Conservation (phyloP, 192 early-diverging fungal species). For the Coemansia sp. region DNA sequence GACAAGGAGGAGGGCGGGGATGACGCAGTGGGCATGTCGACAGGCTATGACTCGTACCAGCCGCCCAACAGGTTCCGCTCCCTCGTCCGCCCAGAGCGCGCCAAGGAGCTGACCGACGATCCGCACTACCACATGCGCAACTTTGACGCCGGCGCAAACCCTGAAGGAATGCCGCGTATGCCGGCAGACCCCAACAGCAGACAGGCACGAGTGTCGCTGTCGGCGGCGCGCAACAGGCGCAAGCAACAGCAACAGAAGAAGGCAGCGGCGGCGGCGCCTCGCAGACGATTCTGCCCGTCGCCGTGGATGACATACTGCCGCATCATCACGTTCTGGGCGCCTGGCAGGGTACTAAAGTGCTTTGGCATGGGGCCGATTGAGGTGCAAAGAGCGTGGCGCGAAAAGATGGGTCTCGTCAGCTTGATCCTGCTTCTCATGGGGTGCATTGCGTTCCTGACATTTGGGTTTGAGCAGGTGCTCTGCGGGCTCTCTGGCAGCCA, state of each 20-base stretch:
- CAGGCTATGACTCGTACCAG: constrained; percentile 35
- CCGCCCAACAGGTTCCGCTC: constrained; percentile 61
- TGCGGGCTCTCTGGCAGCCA: constrained; percentile 55
- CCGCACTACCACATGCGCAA: constrained; percentile 15
- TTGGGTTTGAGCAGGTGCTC: constrained; percentile 71
- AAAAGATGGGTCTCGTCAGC: constrained; percentile 86
- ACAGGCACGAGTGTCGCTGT: constrained; percentile 25
- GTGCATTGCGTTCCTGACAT: constrained; percentile 80
- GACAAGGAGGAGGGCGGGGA: constrained; percentile 19
- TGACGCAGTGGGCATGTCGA: constrained; percentile 8
- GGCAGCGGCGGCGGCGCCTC: constrained; percentile 7
- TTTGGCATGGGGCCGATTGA: constrained; percentile 59
- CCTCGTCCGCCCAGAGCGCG: constrained; percentile 68
- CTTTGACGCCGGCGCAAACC: constrained; percentile 12
- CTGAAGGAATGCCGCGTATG: constrained; percentile 20
- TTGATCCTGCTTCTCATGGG: constrained; percentile 73
- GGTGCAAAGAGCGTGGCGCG: constrained; percentile 82
- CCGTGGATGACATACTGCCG: constrained; percentile 59
- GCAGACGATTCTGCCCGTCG: constrained; percentile 41
- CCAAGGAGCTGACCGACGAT: constrained; percentile 33
- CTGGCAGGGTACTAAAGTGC: constrained; percentile 54
- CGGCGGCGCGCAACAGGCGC: constrained; percentile 37
- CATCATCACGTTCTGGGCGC: constrained; percentile 60
- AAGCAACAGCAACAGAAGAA: constrained; percentile 25
- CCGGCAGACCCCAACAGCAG: constrained; percentile 17